Evolutionary conservation across 2,329 filamentous ascomycete genomes (phyloP).

Genomic region (Paraphaeosphaeria sporulosa): DNA sequence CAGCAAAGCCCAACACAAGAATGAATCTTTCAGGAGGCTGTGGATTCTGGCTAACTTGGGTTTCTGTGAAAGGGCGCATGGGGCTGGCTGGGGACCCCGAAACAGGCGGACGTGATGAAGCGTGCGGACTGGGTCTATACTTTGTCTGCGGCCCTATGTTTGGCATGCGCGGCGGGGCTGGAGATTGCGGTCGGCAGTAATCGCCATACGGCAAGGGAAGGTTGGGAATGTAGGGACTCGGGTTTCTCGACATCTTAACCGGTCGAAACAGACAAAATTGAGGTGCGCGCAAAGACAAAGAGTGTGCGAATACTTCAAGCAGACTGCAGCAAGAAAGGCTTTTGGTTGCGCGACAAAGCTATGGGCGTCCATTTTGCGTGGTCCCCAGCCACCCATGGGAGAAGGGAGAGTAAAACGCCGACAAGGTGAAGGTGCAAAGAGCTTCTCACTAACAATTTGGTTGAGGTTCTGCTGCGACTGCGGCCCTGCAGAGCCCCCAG

Average conservation of each 20-base stretch:
- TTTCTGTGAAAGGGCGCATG: not conserved
- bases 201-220: not conserved
- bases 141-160: not conserved
- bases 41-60: constrained; percentile 8
- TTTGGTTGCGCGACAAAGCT: not conserved
- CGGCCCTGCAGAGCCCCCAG: constrained; percentile 52
- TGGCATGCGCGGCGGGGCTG: not conserved
- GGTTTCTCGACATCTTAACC: not conserved
- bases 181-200: not conserved
- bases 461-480: constrained; percentile 92
- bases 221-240: not conserved
- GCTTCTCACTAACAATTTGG: constrained; percentile 79
- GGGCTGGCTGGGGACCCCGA: not conserved
- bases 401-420: not conserved
- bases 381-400: not conserved
- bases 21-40: not conserved
- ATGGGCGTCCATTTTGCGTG: not conserved
- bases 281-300: constrained; percentile 2
- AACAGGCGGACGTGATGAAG: not conserved
- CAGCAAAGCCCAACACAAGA: constrained; percentile 12
- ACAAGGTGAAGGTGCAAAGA: not conserved
- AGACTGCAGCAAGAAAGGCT: not conserved
- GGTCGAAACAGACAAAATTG: not conserved
- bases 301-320: not conserved
- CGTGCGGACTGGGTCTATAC: not conserved